Evolutionary conservation across 2,329 filamentous ascomycete genomes (phyloP), one percentile per base, ranked within the genome.

Genomic region (Chrysoporthe puriensis): DNA sequence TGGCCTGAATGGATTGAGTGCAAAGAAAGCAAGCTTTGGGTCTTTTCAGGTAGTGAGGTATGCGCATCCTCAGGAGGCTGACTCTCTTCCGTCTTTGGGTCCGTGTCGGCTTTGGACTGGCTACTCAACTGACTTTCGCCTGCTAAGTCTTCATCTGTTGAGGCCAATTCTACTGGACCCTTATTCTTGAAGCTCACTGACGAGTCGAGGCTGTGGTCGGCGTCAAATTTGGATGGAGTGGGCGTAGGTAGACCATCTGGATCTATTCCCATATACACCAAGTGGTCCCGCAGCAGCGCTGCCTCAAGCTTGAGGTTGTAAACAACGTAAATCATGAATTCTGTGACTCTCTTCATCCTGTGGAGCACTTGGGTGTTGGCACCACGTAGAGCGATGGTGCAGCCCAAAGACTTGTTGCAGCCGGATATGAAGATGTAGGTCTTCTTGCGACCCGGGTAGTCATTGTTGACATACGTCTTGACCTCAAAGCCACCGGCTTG

Each of bases 261-360:
- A 97, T 91, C 69, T 32, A 58, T 50, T 43, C 64, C 67, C 66
- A 70, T 69, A 7, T 70, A 67, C 14, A 70, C 62, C 73, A 93
- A 97, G 74, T 97, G 94, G 77, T 99, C 96, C 63, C 93, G 88
- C 86, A 99, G 92, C 58, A 99, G 83, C 73, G 92, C 97, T 1
- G 96, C 97, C 79, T 99, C 96, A 16, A 99, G 85, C 76, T 97
- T 97, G 64, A 99, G 84, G 74, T 97, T 99, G 79, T 99, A 99
- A 14, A 98, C 94, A 26, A 99, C 96, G 73, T 98, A 99, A 48
- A 96, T 91, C 95, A 99, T 97, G 76, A 99, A 98, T 76, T 99
- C 96, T 13, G 95, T 96, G 72, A 99, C 96, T 63, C 89, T 88
- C 79, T 99, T 99, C 78, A 99, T 89, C 73, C 90, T 92, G 1